phyloP scores from a whole-genome alignment of 805 yeast species.

The Yarrowia osloensis region DNA sequence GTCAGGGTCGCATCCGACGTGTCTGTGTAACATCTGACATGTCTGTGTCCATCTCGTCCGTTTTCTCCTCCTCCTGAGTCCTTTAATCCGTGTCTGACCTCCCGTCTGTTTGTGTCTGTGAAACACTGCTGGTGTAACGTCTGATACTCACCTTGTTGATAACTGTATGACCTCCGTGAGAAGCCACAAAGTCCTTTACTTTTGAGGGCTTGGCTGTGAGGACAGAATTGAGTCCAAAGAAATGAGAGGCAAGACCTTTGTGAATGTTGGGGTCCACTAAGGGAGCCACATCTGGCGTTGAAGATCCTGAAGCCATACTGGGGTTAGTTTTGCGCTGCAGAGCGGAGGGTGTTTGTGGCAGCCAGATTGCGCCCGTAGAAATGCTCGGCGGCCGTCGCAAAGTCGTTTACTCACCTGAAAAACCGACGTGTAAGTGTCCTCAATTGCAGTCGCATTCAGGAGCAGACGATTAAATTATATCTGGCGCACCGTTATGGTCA shows the following conservation, averaged over 20 bases:
- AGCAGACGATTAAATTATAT: constrained; percentile 26
- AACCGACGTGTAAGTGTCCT: constrained; percentile 19
- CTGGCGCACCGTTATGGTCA: constrained; percentile 27
- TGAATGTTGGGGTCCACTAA: constrained; percentile 32
- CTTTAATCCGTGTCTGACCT: not conserved
- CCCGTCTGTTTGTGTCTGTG: too few relatives aligned
- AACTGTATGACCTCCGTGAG: constrained; percentile 93
- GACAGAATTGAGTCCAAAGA: constrained; percentile 78
- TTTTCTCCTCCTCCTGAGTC: not conserved
- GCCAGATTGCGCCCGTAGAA: not conserved
- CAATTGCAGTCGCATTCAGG: constrained; percentile 30
- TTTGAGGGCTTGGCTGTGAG: constrained; percentile 68
- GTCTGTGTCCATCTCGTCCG: not conserved
- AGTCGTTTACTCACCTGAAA: constrained; percentile 21
- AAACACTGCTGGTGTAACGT: not conserved
- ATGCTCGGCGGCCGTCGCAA: too few relatives aligned
- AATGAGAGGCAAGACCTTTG: constrained; percentile 61
- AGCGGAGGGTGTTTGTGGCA: too few relatives aligned
- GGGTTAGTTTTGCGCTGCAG: constrained; percentile 1
- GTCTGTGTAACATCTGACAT: not conserved
- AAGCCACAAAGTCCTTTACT: constrained; percentile 80
- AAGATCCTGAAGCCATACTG: constrained; percentile 31
- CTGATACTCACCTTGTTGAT: constrained; percentile 59
- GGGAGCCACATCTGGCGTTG: constrained; percentile 30
- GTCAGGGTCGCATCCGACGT: not conserved